Evolutionary conservation across 164 flowering plant genomes (phyloP).

Genomic region (Vitis rotundifolia): DNA sequence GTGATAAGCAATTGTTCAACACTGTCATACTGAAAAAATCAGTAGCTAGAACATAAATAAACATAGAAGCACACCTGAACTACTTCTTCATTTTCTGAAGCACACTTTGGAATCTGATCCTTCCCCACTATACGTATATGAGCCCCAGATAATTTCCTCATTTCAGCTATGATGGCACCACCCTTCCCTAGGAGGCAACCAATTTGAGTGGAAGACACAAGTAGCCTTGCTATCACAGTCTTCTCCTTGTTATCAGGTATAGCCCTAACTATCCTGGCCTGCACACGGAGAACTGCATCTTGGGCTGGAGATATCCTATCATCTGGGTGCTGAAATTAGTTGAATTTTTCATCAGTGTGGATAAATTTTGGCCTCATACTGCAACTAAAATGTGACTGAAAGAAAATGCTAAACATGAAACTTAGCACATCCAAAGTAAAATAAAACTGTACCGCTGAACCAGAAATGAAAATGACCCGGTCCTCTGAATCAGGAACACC

Average conservation of each 20-base stretch:
- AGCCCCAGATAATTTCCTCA: constrained; percentile 85
- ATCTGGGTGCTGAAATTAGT: constrained; percentile 79
- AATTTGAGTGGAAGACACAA: constrained; percentile 80
- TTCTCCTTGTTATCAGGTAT: constrained; percentile 65
- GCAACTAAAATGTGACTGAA: neutral
- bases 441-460: constrained; percentile 66
- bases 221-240: constrained; percentile 49
- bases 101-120: constrained; percentile 78
- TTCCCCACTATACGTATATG: constrained; percentile 80
- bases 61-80: constrained; percentile 62
- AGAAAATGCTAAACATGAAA: neutral
- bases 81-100: constrained; percentile 81
- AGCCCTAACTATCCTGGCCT: constrained; percentile 62
- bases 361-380: neutral
- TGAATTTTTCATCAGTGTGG: neutral
- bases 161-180: constrained; percentile 83
- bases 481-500: constrained; percentile 62
- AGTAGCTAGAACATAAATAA: neutral
- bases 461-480: constrained; percentile 77
- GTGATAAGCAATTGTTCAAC: neutral
- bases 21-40: constrained; percentile 1
- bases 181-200: constrained; percentile 94
- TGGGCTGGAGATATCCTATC: constrained; percentile 82
- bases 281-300: constrained; percentile 92
- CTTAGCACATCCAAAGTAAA: neutral